A percentile compares a stretch with the other conserved stretches of the same genome.
These are phyloP conservation scores for Penicillium nordicum DNA, from an alignment of 2,329 filamentous ascomycete genomes.

Conservation along the genomic window DNA sequence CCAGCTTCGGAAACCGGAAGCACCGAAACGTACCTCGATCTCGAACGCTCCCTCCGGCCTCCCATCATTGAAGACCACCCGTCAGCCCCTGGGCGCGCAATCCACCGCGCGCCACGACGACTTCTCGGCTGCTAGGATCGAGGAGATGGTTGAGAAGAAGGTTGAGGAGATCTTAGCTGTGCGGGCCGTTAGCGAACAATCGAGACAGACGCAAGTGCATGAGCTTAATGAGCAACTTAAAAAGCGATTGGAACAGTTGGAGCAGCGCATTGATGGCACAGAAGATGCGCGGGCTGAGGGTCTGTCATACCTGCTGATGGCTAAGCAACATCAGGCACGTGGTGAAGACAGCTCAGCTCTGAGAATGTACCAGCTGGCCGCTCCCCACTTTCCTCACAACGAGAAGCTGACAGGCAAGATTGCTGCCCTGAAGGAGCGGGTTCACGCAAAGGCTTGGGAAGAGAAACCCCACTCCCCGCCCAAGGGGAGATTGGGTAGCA, in stretches of 20 bases:
- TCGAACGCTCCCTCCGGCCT: constrained; percentile 38
- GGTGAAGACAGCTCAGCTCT: constrained; percentile 76
- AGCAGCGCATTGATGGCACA: constrained; percentile 75
- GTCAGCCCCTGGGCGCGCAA: constrained; percentile 29
- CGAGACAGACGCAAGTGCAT: constrained; percentile 40
- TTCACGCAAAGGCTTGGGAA: constrained; percentile 32
- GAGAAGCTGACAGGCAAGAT: constrained; percentile 65
- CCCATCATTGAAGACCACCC: constrained; percentile 50
- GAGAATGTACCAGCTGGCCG: constrained; percentile 79
- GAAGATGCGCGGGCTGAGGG: constrained; percentile 79
- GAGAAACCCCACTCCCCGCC: constrained; percentile 18
- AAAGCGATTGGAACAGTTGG: constrained; percentile 74
- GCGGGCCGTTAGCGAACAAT: constrained; percentile 60
- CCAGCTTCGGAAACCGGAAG: constrained; percentile 40
- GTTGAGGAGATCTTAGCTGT: constrained; percentile 84
- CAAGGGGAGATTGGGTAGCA: constrained; percentile 30
- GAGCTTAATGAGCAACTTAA: constrained; percentile 75
- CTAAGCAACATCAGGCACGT: constrained; percentile 80
- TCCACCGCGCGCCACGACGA: constrained; percentile 44
- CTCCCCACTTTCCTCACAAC: constrained; percentile 83
- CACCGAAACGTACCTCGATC: constrained; percentile 45
- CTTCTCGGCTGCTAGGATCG: constrained; percentile 71
- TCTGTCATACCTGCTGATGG: constrained; percentile 80
- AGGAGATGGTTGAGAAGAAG: constrained; percentile 88
- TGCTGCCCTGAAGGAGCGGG: constrained; percentile 50